Percentiles rank a stretch among this genome's conserved stretches.
Evolutionary conservation across 2,329 filamentous ascomycete genomes (phyloP).

Genomic region (Myriosclerotinia duriaeana): DNA sequence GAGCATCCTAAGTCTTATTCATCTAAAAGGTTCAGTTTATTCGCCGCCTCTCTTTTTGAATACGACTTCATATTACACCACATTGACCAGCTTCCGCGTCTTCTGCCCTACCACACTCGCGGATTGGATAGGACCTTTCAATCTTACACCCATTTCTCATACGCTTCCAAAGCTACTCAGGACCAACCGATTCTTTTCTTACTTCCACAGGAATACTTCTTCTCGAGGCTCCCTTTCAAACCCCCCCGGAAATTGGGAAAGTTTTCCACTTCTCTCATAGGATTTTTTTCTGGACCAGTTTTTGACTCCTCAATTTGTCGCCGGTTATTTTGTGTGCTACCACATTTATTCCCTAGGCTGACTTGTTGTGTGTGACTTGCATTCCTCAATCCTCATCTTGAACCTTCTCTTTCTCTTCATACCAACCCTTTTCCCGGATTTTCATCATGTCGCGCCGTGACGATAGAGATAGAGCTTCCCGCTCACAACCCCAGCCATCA

Average conservation of each 20-base stretch:
- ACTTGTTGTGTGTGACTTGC: slow-evolving; percentile 41
- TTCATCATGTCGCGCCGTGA: slow-evolving; percentile 23
- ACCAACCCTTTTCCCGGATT: slow-evolving; percentile 37
- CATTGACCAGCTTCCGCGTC: slow-evolving; percentile 18
- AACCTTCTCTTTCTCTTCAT: slow-evolving; percentile 38
- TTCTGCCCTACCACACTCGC: slow-evolving; percentile 30
- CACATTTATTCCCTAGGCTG: slow-evolving; percentile 37
- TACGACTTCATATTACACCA: slow-evolving; percentile 20
- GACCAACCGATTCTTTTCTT: slow-evolving; percentile 24
- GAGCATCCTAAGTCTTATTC: slow-evolving; percentile 20
- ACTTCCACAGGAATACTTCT: slow-evolving; percentile 32
- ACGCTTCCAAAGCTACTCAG: slow-evolving; percentile 20
- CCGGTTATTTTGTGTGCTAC: slow-evolving; percentile 32
- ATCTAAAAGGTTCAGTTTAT: slow-evolving; percentile 32
- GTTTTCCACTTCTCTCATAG: slow-evolving; percentile 18
- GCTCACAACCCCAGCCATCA: slow-evolving; percentile 42
- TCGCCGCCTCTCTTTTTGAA: slow-evolving; percentile 22
- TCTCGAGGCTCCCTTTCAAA: slow-evolving; percentile 31
- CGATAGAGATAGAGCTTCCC: slow-evolving; percentile 33
- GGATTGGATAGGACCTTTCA: slow-evolving; percentile 24
- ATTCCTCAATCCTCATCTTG: slow-evolving; percentile 37
- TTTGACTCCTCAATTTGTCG: slow-evolving; percentile 26
- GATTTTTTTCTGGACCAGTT: slow-evolving; percentile 27
- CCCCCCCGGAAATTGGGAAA: slow-evolving; percentile 22
- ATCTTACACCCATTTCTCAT: slow-evolving; percentile 4